A percentile compares a stretch with the other conserved stretches of the same genome.
These are phyloP conservation scores for Sphagnum magellanicum DNA, from an alignment of 228 moss, liverwort and hornwort species.

Conservation along the genomic window DNA sequence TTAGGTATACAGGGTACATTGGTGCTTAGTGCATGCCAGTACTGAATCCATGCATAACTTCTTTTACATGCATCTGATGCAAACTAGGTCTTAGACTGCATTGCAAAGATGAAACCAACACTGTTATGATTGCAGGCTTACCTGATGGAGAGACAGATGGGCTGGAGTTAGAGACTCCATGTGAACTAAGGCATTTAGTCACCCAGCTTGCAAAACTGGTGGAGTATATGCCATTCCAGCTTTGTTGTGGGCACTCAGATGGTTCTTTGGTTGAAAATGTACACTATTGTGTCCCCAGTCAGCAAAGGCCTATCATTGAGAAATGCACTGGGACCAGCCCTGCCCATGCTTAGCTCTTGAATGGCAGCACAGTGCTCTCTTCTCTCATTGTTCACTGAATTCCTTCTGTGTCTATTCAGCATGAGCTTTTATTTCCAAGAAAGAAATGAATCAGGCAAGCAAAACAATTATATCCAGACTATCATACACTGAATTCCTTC, in stretches of 20 bases:
- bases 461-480: too few species aligned
- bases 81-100: too few species aligned
- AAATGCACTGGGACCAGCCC: slow-evolving; percentile 20
- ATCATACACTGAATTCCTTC: too few species aligned
- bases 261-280: slow-evolving; percentile 56
- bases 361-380: slow-evolving; percentile 11
- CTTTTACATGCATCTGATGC: too few species aligned
- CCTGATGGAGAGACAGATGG: slow-evolving; percentile 71
- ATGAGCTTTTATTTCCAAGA: too few species aligned
- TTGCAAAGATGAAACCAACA: neutral
- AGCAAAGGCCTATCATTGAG: slow-evolving; percentile 54
- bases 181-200: slow-evolving; percentile 54
- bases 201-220: slow-evolving; percentile 18
- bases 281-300: slow-evolving; percentile 46
- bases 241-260: slow-evolving; percentile 16
- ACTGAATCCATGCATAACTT: too few species aligned
- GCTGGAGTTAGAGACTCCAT: slow-evolving; percentile 64
- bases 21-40: neutral
- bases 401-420: neutral
- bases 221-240: slow-evolving; percentile 69
- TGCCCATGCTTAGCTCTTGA: slow-evolving; percentile 4
- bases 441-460: too few species aligned
- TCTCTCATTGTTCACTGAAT: slow-evolving; percentile 1
- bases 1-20: neutral
- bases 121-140: neutral